Evolutionary conservation across 257 asterid genomes (phyloP).

Genomic region (Scutellaria baicalensis): DNA sequence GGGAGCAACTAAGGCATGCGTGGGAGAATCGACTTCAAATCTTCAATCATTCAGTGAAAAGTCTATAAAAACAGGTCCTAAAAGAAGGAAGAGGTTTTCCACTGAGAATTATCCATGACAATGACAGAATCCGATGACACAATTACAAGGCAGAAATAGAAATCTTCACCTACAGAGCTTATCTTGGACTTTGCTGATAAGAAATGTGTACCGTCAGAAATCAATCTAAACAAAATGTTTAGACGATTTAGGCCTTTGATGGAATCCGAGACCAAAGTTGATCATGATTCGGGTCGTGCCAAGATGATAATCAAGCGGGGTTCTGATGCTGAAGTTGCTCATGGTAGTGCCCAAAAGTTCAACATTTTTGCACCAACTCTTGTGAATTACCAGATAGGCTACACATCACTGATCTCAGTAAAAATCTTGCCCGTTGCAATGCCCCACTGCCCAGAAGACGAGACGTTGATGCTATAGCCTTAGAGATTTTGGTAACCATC

Average conservation of each 20-base stretch:
- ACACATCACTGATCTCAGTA: constrained; percentile 53
- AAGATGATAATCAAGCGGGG: constrained; percentile 80
- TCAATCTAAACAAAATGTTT: constrained; percentile 67
- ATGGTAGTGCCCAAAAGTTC: constrained; percentile 54
- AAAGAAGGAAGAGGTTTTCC: constrained; percentile 49
- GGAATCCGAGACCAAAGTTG: constrained; percentile 90
- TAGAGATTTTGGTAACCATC: constrained; percentile 29
- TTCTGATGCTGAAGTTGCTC: constrained; percentile 81
- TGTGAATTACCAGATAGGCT: constrained; percentile 67
- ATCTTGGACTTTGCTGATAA: constrained; percentile 63
- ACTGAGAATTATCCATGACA: constrained; percentile 22
- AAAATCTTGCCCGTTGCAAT: constrained; percentile 37
- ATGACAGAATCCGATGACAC: constrained; percentile 33
- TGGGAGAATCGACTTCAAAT: constrained; percentile 27
- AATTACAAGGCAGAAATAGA: constrained; percentile 36
- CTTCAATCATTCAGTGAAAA: constrained; percentile 31
- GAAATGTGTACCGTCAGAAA: constrained; percentile 61
- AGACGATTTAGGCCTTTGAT: constrained; percentile 85
- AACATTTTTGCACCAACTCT: constrained; percentile 62
- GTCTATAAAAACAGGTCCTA: constrained; percentile 34
- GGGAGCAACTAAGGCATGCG: constrained; percentile 43
- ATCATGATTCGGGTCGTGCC: constrained; percentile 64
- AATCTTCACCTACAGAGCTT: constrained; percentile 71
- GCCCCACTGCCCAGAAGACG: constrained; percentile 36
- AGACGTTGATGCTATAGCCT: constrained; percentile 28